These are phyloP conservation scores for Calonectria honghensis DNA, from an alignment of 2,329 filamentous ascomycete genomes.

Conservation along the genomic window DNA sequence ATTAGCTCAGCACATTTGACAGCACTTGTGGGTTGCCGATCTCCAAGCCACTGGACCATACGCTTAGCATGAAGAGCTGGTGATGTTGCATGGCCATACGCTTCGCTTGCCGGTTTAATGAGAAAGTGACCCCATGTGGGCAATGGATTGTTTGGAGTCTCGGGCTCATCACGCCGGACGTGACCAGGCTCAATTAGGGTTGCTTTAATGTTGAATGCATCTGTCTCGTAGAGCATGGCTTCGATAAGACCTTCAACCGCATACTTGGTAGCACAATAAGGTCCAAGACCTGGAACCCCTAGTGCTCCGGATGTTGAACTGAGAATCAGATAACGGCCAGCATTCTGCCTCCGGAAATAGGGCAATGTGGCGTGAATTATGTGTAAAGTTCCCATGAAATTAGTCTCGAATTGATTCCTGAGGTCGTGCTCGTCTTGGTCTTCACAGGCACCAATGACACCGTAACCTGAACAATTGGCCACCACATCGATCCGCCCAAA, in stretches of 20 bases:
- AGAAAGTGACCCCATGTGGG: constrained; percentile 94
- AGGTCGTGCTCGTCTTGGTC: constrained; percentile 97
- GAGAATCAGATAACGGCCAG: constrained; percentile 93
- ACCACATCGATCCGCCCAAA: constrained; percentile 92
- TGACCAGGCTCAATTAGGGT: constrained; percentile 95
- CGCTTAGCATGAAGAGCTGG: constrained; percentile 92
- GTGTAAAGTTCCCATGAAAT: constrained; percentile 96
- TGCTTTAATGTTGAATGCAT: constrained; percentile 92
- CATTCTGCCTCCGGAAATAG: constrained; percentile 85
- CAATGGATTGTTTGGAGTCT: constrained; percentile 68
- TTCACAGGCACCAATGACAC: constrained; percentile 95
- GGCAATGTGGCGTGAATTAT: constrained; percentile 93
- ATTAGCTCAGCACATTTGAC: constrained; percentile 95
- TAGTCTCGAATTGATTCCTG: constrained; percentile 97
- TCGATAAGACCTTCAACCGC: constrained; percentile 97
- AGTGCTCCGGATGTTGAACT: constrained; percentile 93
- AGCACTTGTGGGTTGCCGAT: constrained; percentile 93
- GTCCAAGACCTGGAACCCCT: constrained; percentile 94
- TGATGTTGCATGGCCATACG: constrained; percentile 85
- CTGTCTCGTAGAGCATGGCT: constrained; percentile 96
- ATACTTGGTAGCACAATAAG: constrained; percentile 98
- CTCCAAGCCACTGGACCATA: constrained; percentile 95
- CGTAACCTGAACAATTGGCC: constrained; percentile 95
- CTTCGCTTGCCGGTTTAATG: constrained; percentile 88
- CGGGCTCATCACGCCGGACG: constrained; percentile 88